Conservation (phyloP, 257 asterid species). For the Apocynum venetum region DNA sequence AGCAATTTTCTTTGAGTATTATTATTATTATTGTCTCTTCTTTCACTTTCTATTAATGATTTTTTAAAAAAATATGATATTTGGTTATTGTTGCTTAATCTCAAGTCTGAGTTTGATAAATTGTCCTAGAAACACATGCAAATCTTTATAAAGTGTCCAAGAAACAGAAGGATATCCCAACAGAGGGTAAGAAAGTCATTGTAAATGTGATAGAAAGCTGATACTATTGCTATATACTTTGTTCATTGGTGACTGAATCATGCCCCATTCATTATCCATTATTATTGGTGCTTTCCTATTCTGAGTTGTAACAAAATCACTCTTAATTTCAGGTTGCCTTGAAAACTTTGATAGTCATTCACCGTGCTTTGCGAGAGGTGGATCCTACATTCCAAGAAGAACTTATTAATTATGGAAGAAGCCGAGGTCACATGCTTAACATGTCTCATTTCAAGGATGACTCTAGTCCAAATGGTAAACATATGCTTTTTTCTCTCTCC, state of each 20-base stretch:
- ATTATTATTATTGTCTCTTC: not conserved
- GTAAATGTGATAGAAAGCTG: not conserved
- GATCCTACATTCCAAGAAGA: constrained; percentile 98
- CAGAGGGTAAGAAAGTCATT: not conserved
- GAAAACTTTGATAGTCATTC: constrained; percentile 88
- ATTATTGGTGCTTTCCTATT: not conserved
- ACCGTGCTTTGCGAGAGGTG: constrained; percentile 95
- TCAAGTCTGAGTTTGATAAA: not conserved
- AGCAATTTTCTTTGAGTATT: not conserved
- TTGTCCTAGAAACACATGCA: not conserved
- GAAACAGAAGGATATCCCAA: not conserved
- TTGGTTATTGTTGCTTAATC: not conserved
- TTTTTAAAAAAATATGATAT: not conserved
- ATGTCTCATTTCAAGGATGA: constrained; percentile 94
- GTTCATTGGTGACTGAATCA: not conserved
- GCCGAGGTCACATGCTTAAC: constrained; percentile 83
- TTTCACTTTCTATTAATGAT: not conserved
- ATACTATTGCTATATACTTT: not conserved
- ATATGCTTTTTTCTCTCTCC: constrained; percentile 11
- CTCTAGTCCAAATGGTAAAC: constrained; percentile 85
- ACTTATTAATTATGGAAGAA: constrained; percentile 77
- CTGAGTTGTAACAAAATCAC: not conserved
- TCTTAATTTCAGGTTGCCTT: constrained; percentile 67
- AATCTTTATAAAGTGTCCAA: not conserved
- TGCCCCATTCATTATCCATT: not conserved